These are phyloP conservation scores for Astrephomene gubernaculifera DNA, from an alignment of 139 green algal species.

Conservation along the genomic window DNA sequence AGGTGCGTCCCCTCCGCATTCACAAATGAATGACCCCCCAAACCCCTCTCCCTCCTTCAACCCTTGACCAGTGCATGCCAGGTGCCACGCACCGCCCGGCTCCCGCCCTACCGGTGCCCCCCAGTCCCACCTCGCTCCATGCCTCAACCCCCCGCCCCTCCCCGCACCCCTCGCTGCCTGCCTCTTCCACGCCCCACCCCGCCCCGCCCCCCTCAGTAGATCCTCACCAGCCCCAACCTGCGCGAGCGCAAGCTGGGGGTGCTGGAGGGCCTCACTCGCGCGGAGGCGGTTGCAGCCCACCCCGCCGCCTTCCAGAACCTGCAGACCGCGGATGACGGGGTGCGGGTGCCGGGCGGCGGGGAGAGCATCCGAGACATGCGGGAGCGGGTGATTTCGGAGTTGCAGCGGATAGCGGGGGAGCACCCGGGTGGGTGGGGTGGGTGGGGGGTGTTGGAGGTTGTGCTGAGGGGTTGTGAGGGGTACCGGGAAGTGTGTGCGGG, in stretches of 20 bases:
- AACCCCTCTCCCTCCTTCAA: no score
- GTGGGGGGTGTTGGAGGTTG: not conserved
- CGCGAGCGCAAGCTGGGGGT: conserved; percentile 26
- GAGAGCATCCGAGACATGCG: not conserved
- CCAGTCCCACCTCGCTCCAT: no score
- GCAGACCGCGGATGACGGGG: not conserved
- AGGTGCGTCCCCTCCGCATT: not conserved
- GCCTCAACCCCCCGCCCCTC: no score
- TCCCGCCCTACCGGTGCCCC: no score
- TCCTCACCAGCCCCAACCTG: conserved; percentile 3
- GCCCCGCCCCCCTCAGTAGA: not conserved
- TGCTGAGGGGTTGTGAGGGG: not conserved
- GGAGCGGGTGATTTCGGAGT: not conserved
- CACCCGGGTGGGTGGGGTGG: not conserved
- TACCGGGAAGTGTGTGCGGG: no score
- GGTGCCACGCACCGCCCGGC: no score
- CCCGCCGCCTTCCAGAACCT: not conserved
- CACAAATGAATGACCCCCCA: no score
- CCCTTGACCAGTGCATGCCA: no score
- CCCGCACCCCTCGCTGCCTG: no score
- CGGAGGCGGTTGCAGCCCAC: not conserved
- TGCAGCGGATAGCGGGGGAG: not conserved
- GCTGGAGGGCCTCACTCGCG: conserved; percentile 20
- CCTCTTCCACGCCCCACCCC: no score
- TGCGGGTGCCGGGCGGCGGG: not conserved